A percentile compares a stretch with the other conserved stretches of the same genome.
Evolutionary conservation across 306 rosid genomes (phyloP).

Genomic region (Morella rubra): DNA sequence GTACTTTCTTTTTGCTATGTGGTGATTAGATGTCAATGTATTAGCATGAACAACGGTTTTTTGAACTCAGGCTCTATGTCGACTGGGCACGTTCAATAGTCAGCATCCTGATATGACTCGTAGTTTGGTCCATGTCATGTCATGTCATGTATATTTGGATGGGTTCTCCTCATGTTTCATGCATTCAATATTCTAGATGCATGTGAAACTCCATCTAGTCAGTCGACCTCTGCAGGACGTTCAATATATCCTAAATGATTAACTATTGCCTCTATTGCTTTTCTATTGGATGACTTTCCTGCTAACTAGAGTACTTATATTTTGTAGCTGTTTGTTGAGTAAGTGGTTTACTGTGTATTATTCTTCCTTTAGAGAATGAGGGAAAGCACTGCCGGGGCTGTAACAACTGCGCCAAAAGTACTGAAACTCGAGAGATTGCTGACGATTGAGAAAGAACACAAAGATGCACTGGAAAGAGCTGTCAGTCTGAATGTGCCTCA

Average conservation of each 20-base stretch:
- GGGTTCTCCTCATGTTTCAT: not conserved
- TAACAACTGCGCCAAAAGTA: slow-evolving; percentile 56
- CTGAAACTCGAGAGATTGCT: slow-evolving; percentile 60
- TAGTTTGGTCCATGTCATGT: not conserved
- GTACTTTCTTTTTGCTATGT: not conserved
- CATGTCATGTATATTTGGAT: not conserved
- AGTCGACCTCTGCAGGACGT: not conserved
- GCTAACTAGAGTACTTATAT: not conserved
- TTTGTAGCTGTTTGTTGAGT: not conserved
- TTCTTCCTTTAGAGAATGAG: slow-evolving; percentile 47
- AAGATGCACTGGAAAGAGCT: slow-evolving; percentile 76
- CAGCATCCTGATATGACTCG: too few species aligned
- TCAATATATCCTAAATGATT: not conserved
- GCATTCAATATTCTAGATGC: not conserved
- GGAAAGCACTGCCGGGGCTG: slow-evolving; percentile 41
- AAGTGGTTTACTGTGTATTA: not conserved
- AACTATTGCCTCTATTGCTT: not conserved
- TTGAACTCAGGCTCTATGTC: not conserved
- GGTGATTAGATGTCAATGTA: not conserved
- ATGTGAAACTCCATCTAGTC: not conserved
- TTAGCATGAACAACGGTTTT: not conserved
- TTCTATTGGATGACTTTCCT: not conserved
- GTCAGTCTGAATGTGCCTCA: slow-evolving; percentile 79
- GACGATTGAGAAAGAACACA: slow-evolving; percentile 74
- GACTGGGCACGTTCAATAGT: not conserved